These are phyloP conservation scores for Chimonanthus praecox DNA, from an alignment of 164 flowering plant species.

Conservation along the genomic window DNA sequence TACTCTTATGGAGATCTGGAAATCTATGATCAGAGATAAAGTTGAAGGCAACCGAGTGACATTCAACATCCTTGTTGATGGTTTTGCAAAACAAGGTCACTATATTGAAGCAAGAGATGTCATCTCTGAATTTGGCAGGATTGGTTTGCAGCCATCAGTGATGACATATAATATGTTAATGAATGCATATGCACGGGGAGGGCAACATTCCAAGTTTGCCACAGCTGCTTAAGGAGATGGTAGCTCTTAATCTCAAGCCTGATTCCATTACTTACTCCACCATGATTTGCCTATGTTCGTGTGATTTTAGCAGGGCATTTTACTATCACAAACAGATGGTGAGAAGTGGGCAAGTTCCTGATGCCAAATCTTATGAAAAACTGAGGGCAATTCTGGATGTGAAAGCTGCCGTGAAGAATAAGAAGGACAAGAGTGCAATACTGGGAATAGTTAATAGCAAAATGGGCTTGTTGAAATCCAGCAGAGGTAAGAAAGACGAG, in stretches of 20 bases:
- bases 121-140: constrained; percentile 68
- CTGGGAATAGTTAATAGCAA: constrained; percentile 71
- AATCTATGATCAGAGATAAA: constrained; percentile 60
- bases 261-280: constrained; percentile 79
- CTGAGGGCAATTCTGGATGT: constrained; percentile 65
- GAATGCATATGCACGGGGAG: constrained; percentile 95
- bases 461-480: constrained; percentile 47
- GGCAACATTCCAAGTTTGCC: constrained; percentile 74
- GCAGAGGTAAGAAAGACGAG: constrained; percentile 75
- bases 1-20: constrained; percentile 70
- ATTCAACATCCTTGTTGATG: constrained; percentile 78
- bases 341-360: constrained; percentile 72
- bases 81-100: constrained; percentile 89
- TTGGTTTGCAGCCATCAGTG: constrained; percentile 70
- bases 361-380: constrained; percentile 66
- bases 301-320: constrained; percentile 87
- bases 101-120: constrained; percentile 83
- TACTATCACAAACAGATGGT: constrained; percentile 86
- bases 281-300: constrained; percentile 85
- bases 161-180: constrained; percentile 92
- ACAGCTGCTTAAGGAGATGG: constrained; percentile 84
- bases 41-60: constrained; percentile 73
- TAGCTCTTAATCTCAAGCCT: constrained; percentile 62
- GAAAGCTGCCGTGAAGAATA: constrained; percentile 66
- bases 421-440: constrained; percentile 73